Evolutionary conservation across 768 basidiomycete genomes (phyloP).

Genomic region (Podaxis sp.): DNA sequence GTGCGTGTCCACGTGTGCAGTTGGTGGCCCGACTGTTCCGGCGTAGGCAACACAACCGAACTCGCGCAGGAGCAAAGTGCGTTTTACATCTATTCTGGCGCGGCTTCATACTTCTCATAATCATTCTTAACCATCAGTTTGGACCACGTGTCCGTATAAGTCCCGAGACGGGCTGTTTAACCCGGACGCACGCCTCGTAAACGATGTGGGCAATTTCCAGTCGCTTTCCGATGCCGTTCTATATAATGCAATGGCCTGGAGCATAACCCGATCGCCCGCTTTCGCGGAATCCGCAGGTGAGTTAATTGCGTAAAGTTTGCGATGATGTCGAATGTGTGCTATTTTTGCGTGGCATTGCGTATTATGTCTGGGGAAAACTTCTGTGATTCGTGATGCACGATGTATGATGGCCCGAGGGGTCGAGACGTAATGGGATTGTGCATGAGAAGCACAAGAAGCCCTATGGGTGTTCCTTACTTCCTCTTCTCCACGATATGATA

Average conservation of each 20-base stretch:
- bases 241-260: slow-evolving; percentile 60
- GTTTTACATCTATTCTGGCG: slow-evolving; percentile 11
- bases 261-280: slow-evolving; percentile 33
- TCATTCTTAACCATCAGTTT: slow-evolving; percentile 33
- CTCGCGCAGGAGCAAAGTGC: slow-evolving; percentile 53
- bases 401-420: neutral
- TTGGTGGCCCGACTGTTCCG: slow-evolving; percentile 64
- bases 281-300: slow-evolving; percentile 45
- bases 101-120: neutral
- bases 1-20: slow-evolving; percentile 26
- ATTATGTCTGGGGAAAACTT: neutral
- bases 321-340: neutral
- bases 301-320: slow-evolving; percentile 11
- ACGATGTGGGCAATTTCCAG: slow-evolving; percentile 56
- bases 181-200: slow-evolving; percentile 57
- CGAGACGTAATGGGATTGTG: neutral
- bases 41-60: slow-evolving; percentile 56
- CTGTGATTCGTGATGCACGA: neutral
- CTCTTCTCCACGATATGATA: neutral
- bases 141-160: slow-evolving; percentile 58
- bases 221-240: slow-evolving; percentile 59
- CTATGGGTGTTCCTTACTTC: neutral
- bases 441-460: slow-evolving; percentile 1
- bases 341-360: neutral
- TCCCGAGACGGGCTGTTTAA: slow-evolving; percentile 62